phyloP scores from a whole-genome alignment of 1,139 yeast genomes.

The Zygosaccharomyces sapae region DNA sequence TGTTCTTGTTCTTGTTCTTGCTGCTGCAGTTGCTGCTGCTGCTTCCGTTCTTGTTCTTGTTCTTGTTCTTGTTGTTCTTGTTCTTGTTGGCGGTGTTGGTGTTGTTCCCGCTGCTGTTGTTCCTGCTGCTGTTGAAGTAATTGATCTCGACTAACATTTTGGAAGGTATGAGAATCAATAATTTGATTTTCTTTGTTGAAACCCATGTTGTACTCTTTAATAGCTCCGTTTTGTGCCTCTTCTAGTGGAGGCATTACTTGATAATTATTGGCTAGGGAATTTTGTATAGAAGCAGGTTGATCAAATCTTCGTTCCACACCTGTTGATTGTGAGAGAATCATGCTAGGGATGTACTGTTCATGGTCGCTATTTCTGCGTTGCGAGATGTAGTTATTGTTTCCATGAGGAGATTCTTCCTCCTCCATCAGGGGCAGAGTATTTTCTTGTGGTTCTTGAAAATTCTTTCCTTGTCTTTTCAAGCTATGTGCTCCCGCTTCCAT shows the following conservation, averaged over 20 bases:
- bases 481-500: constrained; percentile 19
- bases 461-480: constrained; percentile 20
- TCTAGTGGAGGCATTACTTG: constrained; percentile 3
- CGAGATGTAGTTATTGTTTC: constrained; percentile 5
- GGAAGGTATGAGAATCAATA: not conserved
- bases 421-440: constrained; percentile 9
- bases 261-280: constrained; percentile 22
- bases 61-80: not conserved
- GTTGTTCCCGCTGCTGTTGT: not conserved
- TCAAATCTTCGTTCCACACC: constrained; percentile 44
- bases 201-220: constrained; percentile 1
- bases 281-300: constrained; percentile 36
- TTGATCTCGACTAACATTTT: not conserved
- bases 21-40: no score
- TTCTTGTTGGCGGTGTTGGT: not conserved
- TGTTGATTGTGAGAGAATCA: constrained; percentile 48
- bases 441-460: constrained; percentile 8
- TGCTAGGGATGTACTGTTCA: constrained; percentile 38
- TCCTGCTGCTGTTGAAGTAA: not conserved
- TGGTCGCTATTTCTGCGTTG: constrained; percentile 16
- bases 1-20: no score
- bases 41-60: no score
- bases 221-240: not conserved
- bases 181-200: constrained; percentile 3
- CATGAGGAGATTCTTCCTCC: constrained; percentile 5